Evolutionary conservation across 345 rosid genomes (phyloP).

Genomic region (Eucalyptus cladocalyx): DNA sequence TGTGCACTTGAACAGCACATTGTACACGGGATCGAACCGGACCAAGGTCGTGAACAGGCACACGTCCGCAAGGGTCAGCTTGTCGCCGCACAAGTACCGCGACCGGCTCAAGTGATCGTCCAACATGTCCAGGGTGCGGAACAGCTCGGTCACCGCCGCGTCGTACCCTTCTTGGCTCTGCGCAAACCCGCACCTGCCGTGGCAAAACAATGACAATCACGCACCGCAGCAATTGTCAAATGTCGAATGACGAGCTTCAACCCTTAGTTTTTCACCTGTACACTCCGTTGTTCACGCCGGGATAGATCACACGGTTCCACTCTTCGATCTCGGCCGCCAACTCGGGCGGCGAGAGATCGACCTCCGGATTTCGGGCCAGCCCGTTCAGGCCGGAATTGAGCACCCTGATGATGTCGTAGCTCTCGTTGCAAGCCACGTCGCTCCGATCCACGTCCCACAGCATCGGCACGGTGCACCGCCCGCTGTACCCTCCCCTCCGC

Average conservation of each 20-base stretch:
- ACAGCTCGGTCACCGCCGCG: constrained; percentile 46
- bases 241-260: not conserved
- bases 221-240: not conserved
- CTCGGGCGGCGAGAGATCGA: constrained; percentile 49
- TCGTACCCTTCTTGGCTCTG: constrained; percentile 86
- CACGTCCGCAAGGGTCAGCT: constrained; percentile 50
- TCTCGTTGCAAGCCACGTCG: constrained; percentile 71
- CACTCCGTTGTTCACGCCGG: constrained; percentile 75
- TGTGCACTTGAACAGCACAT: constrained; percentile 74
- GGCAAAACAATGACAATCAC: not conserved
- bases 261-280: constrained; percentile 28
- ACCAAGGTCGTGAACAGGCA: constrained; percentile 80
- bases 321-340: constrained; percentile 38
- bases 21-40: constrained; percentile 71
- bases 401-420: constrained; percentile 62
- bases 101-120: constrained; percentile 45
- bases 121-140: constrained; percentile 42
- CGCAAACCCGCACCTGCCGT: constrained; percentile 73
- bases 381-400: constrained; percentile 57
- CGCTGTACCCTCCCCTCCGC: constrained; percentile 53
- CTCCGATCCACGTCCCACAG: constrained; percentile 54
- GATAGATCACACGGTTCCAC: constrained; percentile 71
- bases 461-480: constrained; percentile 83
- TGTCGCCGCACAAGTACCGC: constrained; percentile 67
- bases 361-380: constrained; percentile 26